Base-by-base conservation (phyloP, 2,329 filamentous ascomycete species). In the Arthrobotrys sphaeroides region DNA sequence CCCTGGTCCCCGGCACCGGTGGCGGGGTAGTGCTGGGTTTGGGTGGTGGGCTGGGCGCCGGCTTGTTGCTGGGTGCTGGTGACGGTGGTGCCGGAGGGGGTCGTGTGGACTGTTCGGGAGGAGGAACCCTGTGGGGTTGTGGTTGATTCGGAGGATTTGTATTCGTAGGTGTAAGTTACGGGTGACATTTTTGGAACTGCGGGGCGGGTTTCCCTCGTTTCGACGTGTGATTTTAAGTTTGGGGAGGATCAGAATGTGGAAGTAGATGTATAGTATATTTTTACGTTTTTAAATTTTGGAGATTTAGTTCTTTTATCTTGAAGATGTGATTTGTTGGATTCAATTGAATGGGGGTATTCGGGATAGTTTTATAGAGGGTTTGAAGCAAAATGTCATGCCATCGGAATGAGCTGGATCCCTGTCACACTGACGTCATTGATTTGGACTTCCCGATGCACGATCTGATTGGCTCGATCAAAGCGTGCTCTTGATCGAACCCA, bases 71-170 rank as follows among this genome's bases (percentile, higher is more conserved):
- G 16, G 24, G 47, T 43, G 12, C 16, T 40, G n/a, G 57, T 75
- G 40, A 75, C 64, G 20, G 64, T 75, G 26, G 72, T 75, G 18
- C 72, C 72, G 3, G 20, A n/a, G 6, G 72, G 72, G 3, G 55
- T 75, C 13, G 72, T 69, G 42, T 69, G 72, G 12, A 75, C 64
- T 26, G 64, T 45, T n/a, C 64, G 72, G 49, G 72, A 75, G 42
- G 57, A 6, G 26, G 72, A 49, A 10, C 72, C 72, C 20, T 57
- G 13, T 6, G 45, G 57, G 33, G 31, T 69, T 18, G 64, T 51
- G 3, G 64, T 45, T 16, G 72, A 68, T 42, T 64, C 28, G 26
- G 43, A 49, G 47, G 72, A 49, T 51, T 69, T 69, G 22, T 49
- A 75, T 10, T 69, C 55, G 72, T 75, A 75, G 47, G 45, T 51